Evolutionary conservation across 2,329 filamentous ascomycete species (phyloP), one percentile per base, ranked within the genome.

Genomic region (Penicillium sp.): DNA sequence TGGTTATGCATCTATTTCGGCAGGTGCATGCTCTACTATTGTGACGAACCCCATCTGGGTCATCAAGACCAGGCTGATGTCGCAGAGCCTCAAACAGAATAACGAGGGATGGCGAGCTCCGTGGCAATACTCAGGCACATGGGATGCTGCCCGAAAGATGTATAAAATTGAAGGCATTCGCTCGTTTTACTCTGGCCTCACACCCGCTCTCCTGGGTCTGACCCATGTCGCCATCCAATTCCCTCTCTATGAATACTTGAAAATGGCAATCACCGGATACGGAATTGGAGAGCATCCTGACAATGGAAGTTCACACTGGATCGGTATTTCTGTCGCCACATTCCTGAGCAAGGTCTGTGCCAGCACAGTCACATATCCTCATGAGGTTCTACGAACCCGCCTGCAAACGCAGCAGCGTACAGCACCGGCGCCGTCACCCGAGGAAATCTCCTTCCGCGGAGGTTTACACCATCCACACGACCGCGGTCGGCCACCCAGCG

Each of bases 41-140:
- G 89, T 88, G 59, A 99, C 94, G 21, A 99, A 97, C 73, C 94
- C 94, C 1, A 99, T 99, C 57, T 99, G 94, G 94, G 94, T 99
- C 33, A 96, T 99, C 78, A 99, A 99, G 77, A 99, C 94, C 45
- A 84, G 94, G 63, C 84, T 99, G 65, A 97, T 97, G 94, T 96
- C 94, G 33, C 94, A 97, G 77, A 87, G 84, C 61, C 73, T 79
- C 33, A 80, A 77, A 57, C 79, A 83, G 60, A 81, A 75, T 28
- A 79, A 76, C 67, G 70, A 82, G 72, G 69, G 79, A 73, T 70
- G 75, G 69, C 72, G 79, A 75, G 69, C 79, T 70, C 68, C 79
- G 73, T 97, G 92, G 91, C 90, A 97, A 70, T 99, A 99, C 75
- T 85, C 81, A 62, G 91, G 87, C 54, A 97, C 94, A 1, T 78